Base-by-base conservation (phyloP, 2,329 filamentous ascomycete genomes). In the Exophiala oligosperma region DNA sequence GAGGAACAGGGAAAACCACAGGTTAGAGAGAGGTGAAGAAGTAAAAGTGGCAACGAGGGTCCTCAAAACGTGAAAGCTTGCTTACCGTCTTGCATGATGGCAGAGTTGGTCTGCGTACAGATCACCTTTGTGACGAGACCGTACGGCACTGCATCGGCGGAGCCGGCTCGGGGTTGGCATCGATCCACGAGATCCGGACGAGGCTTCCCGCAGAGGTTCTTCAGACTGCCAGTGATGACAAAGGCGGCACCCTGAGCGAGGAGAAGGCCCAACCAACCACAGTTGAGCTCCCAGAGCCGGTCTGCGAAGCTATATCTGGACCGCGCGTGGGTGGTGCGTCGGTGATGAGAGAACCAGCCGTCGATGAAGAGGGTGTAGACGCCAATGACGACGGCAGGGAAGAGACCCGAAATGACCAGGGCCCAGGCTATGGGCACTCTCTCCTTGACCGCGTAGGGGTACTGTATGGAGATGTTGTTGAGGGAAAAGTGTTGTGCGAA, bases 271-370 rank as follows among this genome's bases (percentile, higher is more conserved):
- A 85, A 68, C 9, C 84, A 76, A 2, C 83, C 83, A 64, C 82
- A 84, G 65, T 85, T 85, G 66, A 85, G 72, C 69, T 85, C 82
- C 83, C 83, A 85, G n/a, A 85, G 67, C 21, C 82, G 74, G 63
- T 84, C 81, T 66, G 81, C 80, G 64, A 81, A 76, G 40, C 77
- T 73, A 66, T 84, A 83, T 72, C 50, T 73, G 70, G 8, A 69
- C 69, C n/a, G 59, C 61, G 14, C 63, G 37, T 71, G 69, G 49
- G 74, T 71, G 4, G 72, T 68, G 55, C 76, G 76, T 57, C 73
- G 64, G 52, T 56, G 53, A 64, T 84, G 80, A 17, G 81, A 84
- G 68, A 84, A 84, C 9, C 84, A 59, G 24, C 83, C 83, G 71
- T 85, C 83, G 60, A 85, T 76, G 46, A 83, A 71, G 54, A 85